A percentile compares a stretch with the other conserved stretches of the same genome.
Evolutionary conservation across 2,329 filamentous ascomycete genomes (phyloP).

Genomic region (Acarospora socialis): DNA sequence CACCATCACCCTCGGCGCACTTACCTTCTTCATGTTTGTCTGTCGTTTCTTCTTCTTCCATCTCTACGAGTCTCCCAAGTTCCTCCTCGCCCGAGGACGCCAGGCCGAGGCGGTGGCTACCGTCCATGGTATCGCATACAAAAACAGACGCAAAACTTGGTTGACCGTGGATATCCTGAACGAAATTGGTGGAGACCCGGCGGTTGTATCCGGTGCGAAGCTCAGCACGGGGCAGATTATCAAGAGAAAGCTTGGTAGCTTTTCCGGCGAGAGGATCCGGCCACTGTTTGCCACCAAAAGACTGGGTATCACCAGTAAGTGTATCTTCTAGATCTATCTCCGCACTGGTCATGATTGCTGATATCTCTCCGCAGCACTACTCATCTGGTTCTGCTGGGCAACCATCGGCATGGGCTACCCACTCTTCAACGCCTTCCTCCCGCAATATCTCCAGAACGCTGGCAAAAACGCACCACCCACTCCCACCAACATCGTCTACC

Average conservation of each 20-base stretch:
- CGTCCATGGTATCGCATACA: constrained; percentile 61
- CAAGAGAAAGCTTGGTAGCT: constrained; percentile 46
- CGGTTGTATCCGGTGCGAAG: constrained; percentile 25
- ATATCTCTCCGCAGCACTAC: constrained; percentile 5
- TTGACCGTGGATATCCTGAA: constrained; percentile 57
- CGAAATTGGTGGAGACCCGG: constrained; percentile 36
- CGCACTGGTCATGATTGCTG: too few relatives aligned
- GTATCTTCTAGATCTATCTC: background rate
- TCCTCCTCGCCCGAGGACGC: constrained; percentile 58
- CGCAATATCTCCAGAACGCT: constrained; percentile 61
- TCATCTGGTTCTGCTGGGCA: constrained; percentile 48
- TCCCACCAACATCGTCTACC: constrained; percentile 40
- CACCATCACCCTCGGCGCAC: constrained; percentile 52
- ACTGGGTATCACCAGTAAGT: constrained; percentile 33
- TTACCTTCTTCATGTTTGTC: constrained; percentile 65
- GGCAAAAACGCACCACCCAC: constrained; percentile 24
- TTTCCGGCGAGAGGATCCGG: constrained; percentile 52
- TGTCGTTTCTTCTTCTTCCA: constrained; percentile 67
- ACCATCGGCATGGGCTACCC: constrained; percentile 78
- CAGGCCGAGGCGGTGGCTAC: constrained; percentile 68
- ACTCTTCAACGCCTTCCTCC: constrained; percentile 81
- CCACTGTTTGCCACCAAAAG: constrained; percentile 44
- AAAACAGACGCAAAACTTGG: constrained; percentile 57
- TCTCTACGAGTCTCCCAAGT: constrained; percentile 77
- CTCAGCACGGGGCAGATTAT: constrained; percentile 36